These are phyloP conservation scores for Pleurotus giganteus DNA, from an alignment of 768 basidiomycete genomes.

Conservation along the genomic window DNA sequence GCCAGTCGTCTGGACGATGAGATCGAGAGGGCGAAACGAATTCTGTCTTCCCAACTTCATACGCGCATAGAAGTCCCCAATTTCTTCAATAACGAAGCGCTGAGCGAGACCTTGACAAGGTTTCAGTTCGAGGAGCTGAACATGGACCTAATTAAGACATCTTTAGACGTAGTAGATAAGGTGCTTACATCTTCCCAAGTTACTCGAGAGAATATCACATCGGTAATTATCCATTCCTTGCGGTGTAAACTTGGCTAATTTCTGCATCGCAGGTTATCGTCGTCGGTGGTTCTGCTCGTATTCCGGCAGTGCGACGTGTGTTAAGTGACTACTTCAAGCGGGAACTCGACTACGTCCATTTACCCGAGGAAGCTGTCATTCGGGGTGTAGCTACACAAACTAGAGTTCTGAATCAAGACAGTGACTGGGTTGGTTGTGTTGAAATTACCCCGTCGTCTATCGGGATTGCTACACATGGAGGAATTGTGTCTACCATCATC, in stretches of 20 bases:
- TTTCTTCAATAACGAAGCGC: slow-evolving; percentile 73
- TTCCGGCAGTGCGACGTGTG: slow-evolving; percentile 67
- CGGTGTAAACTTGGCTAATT: not conserved
- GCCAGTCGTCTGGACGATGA: slow-evolving; percentile 71
- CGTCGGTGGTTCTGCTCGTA: slow-evolving; percentile 68
- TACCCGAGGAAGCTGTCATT: slow-evolving; percentile 74
- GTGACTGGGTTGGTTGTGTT: slow-evolving; percentile 50
- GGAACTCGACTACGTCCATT: slow-evolving; percentile 66
- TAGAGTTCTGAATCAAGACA: slow-evolving; percentile 57
- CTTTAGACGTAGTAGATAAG: slow-evolving; percentile 83
- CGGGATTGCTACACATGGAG: slow-evolving; percentile 67
- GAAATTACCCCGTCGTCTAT: slow-evolving; percentile 55
- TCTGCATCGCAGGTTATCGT: slow-evolving; percentile 41
- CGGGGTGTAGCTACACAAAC: slow-evolving; percentile 74
- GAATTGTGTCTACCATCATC: slow-evolving; percentile 55
- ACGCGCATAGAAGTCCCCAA: slow-evolving; percentile 65
- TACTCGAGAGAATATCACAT: slow-evolving; percentile 76
- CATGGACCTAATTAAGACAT: slow-evolving; percentile 80
- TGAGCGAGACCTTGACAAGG: slow-evolving; percentile 75
- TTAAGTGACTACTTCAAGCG: slow-evolving; percentile 65
- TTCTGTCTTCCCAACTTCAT: slow-evolving; percentile 46
- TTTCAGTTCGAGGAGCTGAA: slow-evolving; percentile 88
- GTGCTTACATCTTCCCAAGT: slow-evolving; percentile 79
- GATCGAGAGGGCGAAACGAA: slow-evolving; percentile 73
- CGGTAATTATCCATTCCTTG: slow-evolving; percentile 35